Percentiles rank a stretch among this genome's conserved stretches.
Evolutionary conservation across 768 basidiomycete genomes (phyloP).

Genomic region (Termitomyces sp.): DNA sequence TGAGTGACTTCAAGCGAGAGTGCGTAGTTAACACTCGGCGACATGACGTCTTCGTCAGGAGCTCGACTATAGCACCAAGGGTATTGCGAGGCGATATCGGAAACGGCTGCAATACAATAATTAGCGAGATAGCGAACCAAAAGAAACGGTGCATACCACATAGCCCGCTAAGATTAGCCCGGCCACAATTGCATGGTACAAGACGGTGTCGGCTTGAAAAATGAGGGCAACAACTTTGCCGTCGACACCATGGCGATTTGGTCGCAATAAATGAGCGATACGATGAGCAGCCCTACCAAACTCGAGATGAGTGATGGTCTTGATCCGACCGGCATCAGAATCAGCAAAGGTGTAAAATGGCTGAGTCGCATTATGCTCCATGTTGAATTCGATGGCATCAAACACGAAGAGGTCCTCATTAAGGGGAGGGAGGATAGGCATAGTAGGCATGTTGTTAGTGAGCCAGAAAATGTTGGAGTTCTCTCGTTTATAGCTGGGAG

Average conservation of each 20-base stretch:
- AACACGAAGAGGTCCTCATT: constrained; percentile 1
- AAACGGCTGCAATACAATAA: constrained; percentile 24
- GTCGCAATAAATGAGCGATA: constrained; percentile 32
- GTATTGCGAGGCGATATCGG: constrained; percentile 35
- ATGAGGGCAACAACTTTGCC: constrained; percentile 31
- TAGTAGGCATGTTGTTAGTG: neutral
- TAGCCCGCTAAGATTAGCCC: constrained; percentile 32
- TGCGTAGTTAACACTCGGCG: constrained; percentile 31
- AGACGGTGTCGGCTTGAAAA: constrained; percentile 25
- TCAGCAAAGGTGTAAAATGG: constrained; percentile 7
- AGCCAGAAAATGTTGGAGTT: neutral
- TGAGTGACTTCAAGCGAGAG: constrained; percentile 21
- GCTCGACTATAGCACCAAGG: constrained; percentile 25
- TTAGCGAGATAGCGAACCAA: neutral
- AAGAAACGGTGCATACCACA: constrained; percentile 18
- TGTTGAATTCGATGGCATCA: constrained; percentile 11
- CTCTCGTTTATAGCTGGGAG: neutral
- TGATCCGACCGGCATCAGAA: constrained; percentile 3
- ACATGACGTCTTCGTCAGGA: constrained; percentile 32
- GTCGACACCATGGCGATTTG: constrained; percentile 23
- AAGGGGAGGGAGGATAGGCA: neutral
- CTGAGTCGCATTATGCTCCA: constrained; percentile 7
- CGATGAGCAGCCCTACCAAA: constrained; percentile 40
- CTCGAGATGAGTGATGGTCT: constrained; percentile 31
- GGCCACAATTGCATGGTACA: constrained; percentile 35